Evolutionary conservation across 805 yeast species (phyloP), one percentile per base, ranked within the genome.

Genomic region (Starmera dryadoides): DNA sequence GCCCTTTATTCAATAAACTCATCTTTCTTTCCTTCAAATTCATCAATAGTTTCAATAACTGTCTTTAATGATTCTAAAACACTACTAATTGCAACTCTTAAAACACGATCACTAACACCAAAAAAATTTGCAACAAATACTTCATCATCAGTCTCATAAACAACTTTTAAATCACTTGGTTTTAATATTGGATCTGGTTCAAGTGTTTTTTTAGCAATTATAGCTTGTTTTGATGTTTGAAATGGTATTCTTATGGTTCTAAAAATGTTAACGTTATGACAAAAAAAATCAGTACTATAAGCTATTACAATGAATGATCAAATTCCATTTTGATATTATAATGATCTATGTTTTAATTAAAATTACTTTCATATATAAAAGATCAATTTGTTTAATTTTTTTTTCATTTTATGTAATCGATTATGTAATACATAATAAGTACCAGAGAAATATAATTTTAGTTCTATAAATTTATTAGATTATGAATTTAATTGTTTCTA

Each of bases 21-120:
- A 16, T 32, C 22, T 33, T 32, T 14, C 7, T 17, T 11, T 7
- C 16, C 16, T 14, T 70, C 79, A 56, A 83, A 77, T 55, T 77
- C 83, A 41, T 86, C 94, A 48, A 87, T 64, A 40, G 94, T 81
- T 63, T 88, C 96, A 2, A 87, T 64, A 3, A 84, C 73, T 1
- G 93, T 79, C 52, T 81, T 81, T 40, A 86, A 58, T 45, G 80
- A 81, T 53, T 87, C 96, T 40, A 89, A 66, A 15, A 84, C 73
- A 46, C 81, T 82, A 59, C 87, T 86, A 16, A 84, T 86, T 8
- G 94, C 94, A 6, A 87, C 95, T 44, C 97, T 66, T 37, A 88
- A 71, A 6, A 79, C 79, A 33, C 96, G 65, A 47, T 84, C 94
- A 37, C 85, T 79, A 0, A 68, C 66, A 2, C 87, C 86, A 7